Conservation (phyloP, 805 yeast genomes). For the Candida piceae region DNA sequence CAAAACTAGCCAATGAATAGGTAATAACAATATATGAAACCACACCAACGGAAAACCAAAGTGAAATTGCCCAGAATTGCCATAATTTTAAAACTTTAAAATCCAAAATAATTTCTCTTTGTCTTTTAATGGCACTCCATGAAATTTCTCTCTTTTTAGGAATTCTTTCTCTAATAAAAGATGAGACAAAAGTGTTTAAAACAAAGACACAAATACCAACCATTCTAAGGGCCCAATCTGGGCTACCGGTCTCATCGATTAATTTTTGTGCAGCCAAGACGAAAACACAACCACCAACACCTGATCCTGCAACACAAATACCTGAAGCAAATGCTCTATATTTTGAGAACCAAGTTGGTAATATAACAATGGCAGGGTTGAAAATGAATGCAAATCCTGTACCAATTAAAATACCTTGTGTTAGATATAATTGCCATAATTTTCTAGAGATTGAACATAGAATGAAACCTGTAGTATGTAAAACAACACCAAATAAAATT, state of each 20-base stretch:
- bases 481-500: conserved; percentile 32
- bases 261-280: conserved; percentile 32
- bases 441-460: conserved; percentile 47
- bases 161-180: conserved; percentile 42
- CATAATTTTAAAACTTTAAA: conserved; percentile 10
- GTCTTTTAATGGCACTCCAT: conserved; percentile 7
- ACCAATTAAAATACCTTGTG: conserved; percentile 51
- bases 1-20: conserved; percentile 43
- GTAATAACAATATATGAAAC: conserved; percentile 40
- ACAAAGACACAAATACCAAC: conserved; percentile 36
- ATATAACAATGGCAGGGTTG: conserved; percentile 42
- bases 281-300: conserved; percentile 37
- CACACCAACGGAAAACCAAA: conserved; percentile 31
- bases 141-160: conserved; percentile 13
- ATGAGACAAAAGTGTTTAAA: conserved; percentile 34
- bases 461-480: conserved; percentile 44
- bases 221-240: conserved; percentile 40
- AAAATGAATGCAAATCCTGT: conserved; percentile 45
- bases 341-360: conserved; percentile 53
- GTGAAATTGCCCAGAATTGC: conserved; percentile 14
- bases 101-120: conserved; percentile 10
- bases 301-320: conserved; percentile 35
- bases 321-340: conserved; percentile 39
- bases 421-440: conserved; percentile 45
- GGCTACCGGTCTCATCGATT: conserved; percentile 35